Percentiles rank a stretch among this genome's conserved stretches.
Evolutionary conservation across 2,329 filamentous ascomycete genomes (phyloP).

Genomic region (Penicillium janthinellum): DNA sequence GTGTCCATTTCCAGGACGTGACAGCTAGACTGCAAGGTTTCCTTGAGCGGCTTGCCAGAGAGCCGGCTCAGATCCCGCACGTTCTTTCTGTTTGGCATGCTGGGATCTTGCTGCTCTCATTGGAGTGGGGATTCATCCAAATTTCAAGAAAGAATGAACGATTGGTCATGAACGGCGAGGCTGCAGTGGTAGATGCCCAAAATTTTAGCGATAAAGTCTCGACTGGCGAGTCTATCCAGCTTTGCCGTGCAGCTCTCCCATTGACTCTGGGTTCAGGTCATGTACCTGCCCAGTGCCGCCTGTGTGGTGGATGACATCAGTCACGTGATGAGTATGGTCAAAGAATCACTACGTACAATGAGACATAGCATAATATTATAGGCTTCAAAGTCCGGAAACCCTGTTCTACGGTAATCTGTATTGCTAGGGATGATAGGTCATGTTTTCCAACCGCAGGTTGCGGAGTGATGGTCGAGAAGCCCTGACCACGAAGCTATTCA

Average conservation of each 20-base stretch:
- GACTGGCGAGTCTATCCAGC: neutral
- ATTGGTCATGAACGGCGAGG: neutral
- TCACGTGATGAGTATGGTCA: neutral
- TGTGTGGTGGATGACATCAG: neutral
- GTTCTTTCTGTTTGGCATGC: conserved; percentile 26
- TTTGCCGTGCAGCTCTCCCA: neutral
- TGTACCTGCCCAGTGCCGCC: neutral
- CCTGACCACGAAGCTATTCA: too few species aligned
- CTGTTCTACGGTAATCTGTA: neutral
- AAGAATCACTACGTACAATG: too few species aligned
- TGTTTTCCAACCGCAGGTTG: too few species aligned
- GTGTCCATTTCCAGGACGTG: conserved; percentile 15
- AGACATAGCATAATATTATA: neutral
- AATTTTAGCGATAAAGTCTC: too few species aligned
- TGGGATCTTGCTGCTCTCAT: neutral
- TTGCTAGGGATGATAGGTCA: too few species aligned
- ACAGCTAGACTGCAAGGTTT: conserved; percentile 32
- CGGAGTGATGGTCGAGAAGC: too few species aligned
- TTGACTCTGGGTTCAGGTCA: too few species aligned
- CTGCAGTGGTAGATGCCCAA: neutral
- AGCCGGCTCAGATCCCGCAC: conserved; percentile 27
- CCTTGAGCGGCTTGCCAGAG: conserved; percentile 30
- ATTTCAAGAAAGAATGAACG: neutral
- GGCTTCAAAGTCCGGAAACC: neutral
- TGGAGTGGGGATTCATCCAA: neutral